A percentile compares a stretch with the other conserved stretches of the same genome.
These are phyloP conservation scores for Amesomyces nigricolor DNA, from an alignment of 2,329 filamentous ascomycete genomes.

Conservation along the genomic window DNA sequence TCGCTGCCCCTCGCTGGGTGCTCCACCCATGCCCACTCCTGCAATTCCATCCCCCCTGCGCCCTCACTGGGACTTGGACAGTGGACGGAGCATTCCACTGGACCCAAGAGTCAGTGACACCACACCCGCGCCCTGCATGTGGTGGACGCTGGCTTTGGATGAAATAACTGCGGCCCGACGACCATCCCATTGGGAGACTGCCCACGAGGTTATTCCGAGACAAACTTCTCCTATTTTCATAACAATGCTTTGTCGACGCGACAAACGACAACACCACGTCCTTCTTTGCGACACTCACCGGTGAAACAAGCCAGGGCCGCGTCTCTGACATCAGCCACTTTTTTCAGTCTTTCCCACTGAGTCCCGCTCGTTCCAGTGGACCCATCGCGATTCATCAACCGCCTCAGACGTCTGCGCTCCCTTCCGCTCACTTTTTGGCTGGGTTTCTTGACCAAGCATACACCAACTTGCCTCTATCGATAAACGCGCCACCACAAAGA, in stretches of 20 bases:
- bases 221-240: background rate
- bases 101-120: no score
- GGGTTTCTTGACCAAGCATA: background rate
- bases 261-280: background rate
- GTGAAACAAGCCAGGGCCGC: conserved; percentile 3
- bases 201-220: background rate
- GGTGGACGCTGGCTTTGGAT: background rate
- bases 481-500: conserved; percentile 15
- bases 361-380: background rate
- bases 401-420: conserved; percentile 16
- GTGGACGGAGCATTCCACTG: no score
- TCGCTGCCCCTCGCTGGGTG: no score
- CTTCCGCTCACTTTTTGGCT: background rate
- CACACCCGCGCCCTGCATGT: background rate
- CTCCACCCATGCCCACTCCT: background rate
- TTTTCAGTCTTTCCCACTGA: background rate
- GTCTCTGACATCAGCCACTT: conserved; percentile 8
- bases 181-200: no score
- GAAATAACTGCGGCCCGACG: conserved; percentile 8
- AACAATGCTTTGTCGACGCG: background rate
- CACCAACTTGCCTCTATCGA: background rate
- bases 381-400: conserved; percentile 14
- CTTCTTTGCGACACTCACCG: background rate
- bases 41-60: background rate
- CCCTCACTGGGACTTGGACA: no score